Evolutionary conservation across 2,329 filamentous ascomycete genomes (phyloP), one percentile per base, ranked within the genome.

Genomic region (Hymenoscyphus repandus): DNA sequence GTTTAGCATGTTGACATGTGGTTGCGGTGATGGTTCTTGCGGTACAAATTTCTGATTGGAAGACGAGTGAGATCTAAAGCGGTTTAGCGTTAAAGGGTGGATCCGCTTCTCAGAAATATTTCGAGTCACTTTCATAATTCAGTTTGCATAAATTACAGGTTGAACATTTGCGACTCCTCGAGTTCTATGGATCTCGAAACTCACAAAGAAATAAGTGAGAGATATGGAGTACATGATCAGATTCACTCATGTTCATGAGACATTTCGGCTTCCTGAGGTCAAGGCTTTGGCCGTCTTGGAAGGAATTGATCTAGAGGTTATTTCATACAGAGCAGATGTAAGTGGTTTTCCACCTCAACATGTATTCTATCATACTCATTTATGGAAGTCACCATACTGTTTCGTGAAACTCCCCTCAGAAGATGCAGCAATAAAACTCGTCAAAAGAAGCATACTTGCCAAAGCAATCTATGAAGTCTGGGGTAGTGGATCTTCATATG

Each of bases 381-480:
- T 34, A 11, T 44, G 54, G 42, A 59, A 96, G 89, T 90, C 90
- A 38, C 93, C 93, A 37, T 93, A 92, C 66, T 95, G 89, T 66
- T 73, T 95, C 52, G 77, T 96, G 46, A 76, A 75, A 44, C 75
- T 96, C 12, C 75, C 79, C 34, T 82, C 86, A 38, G 74, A 77
- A 55, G 74, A 76, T 18, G 80, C 81, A 18, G 90, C 90, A 6
- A 74, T 74, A 45, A 72, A 72, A 7, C 75, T 97, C 18, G 77
- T 95, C 44, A 73, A 76, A 45, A 85, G 92, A 56, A 90, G 88
- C 42, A 87, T 97, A 58, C 77, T 97, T 45, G 82, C 83, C 20
- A 88, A 90, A 69, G 83, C 81, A 41, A 87, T 97, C 58, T 88
- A 93, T 72, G 90, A 95, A 66, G 79, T 96, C 56, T 97, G 93